Evolutionary conservation across 2,329 filamentous ascomycete genomes (phyloP), one percentile per base, ranked within the genome.

Genomic region (Tolypocladium guangdongense): DNA sequence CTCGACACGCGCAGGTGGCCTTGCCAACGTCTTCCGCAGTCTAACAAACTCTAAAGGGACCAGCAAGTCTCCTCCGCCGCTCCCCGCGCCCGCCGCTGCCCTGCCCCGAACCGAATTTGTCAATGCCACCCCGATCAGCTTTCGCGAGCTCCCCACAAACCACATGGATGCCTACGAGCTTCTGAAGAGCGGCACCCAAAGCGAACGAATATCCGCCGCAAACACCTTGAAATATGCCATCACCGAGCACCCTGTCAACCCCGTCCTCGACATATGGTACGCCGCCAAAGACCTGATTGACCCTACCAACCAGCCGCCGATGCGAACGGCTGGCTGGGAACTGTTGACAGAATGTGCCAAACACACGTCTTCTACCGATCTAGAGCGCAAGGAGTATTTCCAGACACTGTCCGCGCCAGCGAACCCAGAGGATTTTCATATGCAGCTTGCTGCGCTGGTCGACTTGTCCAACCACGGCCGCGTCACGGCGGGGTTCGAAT

Each of bases 341-440:
- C 75, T 88, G 12, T 68, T 88, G 45, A 80, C 77, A 30, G 82
- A 84, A 61, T 87, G 83, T 61, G 82, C 81, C 54, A 81, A 82
- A 60, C 79, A 86, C 62, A 68, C 74, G 6, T 75, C 78, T 7
- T 80, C 82, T 7, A 84, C 82, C n/a, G 81, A 84, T 58, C 74
- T 86, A 33, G 84, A 87, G 65, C 78, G 84, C 49, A 76, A 78
- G 57, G 81, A 83, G 57, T 86, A 82, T 61, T 88, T 86, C 60
- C 74, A 78, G 58, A 81, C 82, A 0, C 70, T 88, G 36, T 78
- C 81, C 14, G 74, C 74, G 7, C 69, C 75, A 11, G 77, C 77
- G 32, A 74, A 78, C 56, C 72, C 77, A 1, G 80, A 85, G 38
- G 84, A 87, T 63, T 86, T 86, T 58, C 76, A 83, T 62, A 68